Evolutionary conservation across 176 grass and related monocot species (phyloP).

Genomic region (Dactylis glomerata): DNA sequence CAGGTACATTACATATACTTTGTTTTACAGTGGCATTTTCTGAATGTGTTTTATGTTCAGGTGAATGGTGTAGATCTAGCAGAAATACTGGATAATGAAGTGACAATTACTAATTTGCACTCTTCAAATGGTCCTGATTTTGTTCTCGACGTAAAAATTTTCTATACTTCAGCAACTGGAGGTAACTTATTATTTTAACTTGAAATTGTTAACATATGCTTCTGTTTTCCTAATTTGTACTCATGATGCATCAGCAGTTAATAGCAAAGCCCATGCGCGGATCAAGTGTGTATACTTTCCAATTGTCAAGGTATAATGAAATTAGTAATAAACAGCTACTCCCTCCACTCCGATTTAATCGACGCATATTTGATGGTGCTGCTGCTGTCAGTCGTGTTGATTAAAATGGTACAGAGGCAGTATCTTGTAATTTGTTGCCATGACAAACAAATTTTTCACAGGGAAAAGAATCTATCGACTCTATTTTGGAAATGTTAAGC

Average conservation of each 20-base stretch:
- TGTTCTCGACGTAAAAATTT: slow-evolving; percentile 35
- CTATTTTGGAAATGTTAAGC: slow-evolving; percentile 42
- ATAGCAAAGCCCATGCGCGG: slow-evolving; percentile 33
- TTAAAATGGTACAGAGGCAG: no score
- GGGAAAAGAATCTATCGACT: slow-evolving; percentile 50
- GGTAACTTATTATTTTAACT: slow-evolving; percentile 17
- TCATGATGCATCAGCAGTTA: slow-evolving; percentile 13
- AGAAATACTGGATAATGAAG: slow-evolving; percentile 53
- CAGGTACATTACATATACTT: not conserved
- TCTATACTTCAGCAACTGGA: not conserved
- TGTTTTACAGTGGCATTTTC: not conserved
- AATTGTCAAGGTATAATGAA: slow-evolving; percentile 42
- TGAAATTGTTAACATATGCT: not conserved
- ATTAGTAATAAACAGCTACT: slow-evolving; percentile 13
- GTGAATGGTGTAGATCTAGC: slow-evolving; percentile 49
- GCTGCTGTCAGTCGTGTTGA: no score
- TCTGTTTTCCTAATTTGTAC: not conserved
- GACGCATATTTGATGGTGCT: no score
- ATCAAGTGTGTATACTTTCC: slow-evolving; percentile 61
- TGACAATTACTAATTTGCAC: slow-evolving; percentile 47
- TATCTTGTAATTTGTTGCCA: not conserved
- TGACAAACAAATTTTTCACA: slow-evolving; percentile 9
- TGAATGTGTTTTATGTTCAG: slow-evolving; percentile 32
- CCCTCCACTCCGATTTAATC: no score
- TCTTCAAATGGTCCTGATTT: slow-evolving; percentile 60